Evolutionary conservation across 108 stramenopile species (phyloP).

Genomic region (Skeletonema marinoi): DNA sequence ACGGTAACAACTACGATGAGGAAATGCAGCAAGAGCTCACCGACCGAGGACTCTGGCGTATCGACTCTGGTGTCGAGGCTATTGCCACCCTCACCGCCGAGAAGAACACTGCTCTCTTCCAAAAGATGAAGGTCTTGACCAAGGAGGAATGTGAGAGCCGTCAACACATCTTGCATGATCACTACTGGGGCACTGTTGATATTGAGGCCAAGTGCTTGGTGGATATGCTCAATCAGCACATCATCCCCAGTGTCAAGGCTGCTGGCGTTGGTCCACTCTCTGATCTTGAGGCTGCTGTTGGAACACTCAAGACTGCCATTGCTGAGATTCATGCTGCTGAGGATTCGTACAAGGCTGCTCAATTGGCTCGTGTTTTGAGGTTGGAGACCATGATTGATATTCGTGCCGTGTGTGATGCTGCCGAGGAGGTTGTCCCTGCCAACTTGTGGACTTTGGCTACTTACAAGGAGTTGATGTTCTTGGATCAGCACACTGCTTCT

Average conservation of each 20-base stretch:
- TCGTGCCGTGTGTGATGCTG: conserved; percentile 86
- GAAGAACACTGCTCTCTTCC: conserved; percentile 92
- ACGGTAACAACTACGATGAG: conserved; percentile 92
- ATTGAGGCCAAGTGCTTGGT: conserved; percentile 90
- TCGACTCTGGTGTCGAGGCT: conserved; percentile 94
- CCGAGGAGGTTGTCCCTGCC: conserved; percentile 91
- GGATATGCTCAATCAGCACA: conserved; percentile 95
- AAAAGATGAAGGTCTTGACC: conserved; percentile 88
- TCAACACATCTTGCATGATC: conserved; percentile 86
- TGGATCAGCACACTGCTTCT: conserved; percentile 66
- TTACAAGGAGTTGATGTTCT: conserved; percentile 94
- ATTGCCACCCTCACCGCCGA: conserved; percentile 69
- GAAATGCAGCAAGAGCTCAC: conserved; percentile 84
- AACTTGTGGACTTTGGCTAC: conserved; percentile 93
- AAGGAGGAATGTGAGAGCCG: conserved; percentile 87
- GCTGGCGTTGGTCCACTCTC: conserved; percentile 70
- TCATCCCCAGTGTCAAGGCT: conserved; percentile 87
- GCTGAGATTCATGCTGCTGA: conserved; percentile 72
- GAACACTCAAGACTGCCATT: conserved; percentile 65
- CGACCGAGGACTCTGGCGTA: conserved; percentile 90
- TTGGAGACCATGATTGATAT: conserved; percentile 94
- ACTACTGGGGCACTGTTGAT: conserved; percentile 93
- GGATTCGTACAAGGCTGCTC: conserved; percentile 68
- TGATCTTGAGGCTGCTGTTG: conserved; percentile 73
- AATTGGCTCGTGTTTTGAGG: conserved; percentile 81